These are phyloP conservation scores for Nymphaea thermarum DNA, from an alignment of 164 flowering plant genomes.

Conservation along the genomic window DNA sequence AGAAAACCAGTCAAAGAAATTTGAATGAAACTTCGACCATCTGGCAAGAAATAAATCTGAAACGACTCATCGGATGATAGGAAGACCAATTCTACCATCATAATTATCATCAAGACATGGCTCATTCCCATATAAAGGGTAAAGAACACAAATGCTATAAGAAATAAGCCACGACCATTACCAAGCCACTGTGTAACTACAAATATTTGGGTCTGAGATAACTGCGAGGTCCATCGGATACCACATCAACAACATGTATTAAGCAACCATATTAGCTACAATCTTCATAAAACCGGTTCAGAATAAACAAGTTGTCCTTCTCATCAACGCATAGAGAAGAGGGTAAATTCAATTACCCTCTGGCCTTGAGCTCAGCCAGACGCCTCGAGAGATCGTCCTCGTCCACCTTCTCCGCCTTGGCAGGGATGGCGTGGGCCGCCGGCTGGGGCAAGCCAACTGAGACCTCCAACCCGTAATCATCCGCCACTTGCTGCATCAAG, in stretches of 20 bases:
- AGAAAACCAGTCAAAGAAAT: too few species aligned
- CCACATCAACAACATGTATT: background rate
- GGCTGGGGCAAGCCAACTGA: conserved; percentile 13
- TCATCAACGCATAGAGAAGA: background rate
- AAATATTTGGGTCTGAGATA: too few species aligned
- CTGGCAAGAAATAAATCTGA: too few species aligned
- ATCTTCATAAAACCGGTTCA: background rate
- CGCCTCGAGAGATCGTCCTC: conserved; percentile 17
- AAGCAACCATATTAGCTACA: background rate
- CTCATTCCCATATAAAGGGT: too few species aligned
- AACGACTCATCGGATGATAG: too few species aligned
- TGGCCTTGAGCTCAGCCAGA: conserved; percentile 16
- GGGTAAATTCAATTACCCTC: conserved; percentile 5
- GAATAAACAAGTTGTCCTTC: background rate
- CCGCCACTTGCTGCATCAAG: conserved; percentile 16
- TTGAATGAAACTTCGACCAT: too few species aligned
- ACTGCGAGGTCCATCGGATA: background rate
- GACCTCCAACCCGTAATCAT: conserved; percentile 16
- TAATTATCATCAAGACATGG: too few species aligned
- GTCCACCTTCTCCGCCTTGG: conserved; percentile 14
- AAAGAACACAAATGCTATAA: too few species aligned
- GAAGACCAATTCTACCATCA: too few species aligned
- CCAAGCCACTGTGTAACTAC: too few species aligned
- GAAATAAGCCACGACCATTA: too few species aligned
- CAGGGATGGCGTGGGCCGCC: conserved; percentile 10